These are phyloP conservation scores for Aspergillus melleus DNA, from an alignment of 2,329 filamentous ascomycete species.

Conservation along the genomic window DNA sequence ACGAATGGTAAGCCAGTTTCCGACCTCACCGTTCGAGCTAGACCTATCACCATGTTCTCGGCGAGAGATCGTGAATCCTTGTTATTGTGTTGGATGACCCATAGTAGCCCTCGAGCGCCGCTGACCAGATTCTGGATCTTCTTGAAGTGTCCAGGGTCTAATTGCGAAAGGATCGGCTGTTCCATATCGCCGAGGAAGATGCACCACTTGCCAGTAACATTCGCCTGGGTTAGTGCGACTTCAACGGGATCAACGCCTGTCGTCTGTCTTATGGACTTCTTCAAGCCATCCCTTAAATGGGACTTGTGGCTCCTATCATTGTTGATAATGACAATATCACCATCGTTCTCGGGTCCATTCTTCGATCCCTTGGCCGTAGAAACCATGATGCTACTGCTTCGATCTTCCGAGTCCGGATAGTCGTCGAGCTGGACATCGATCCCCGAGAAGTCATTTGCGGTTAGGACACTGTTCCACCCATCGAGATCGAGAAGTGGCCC, in stretches of 20 bases:
- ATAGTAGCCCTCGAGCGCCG: not conserved
- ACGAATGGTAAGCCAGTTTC: not conserved
- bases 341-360: not conserved
- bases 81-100: not conserved
- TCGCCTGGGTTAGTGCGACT: not conserved
- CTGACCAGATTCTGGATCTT: not conserved
- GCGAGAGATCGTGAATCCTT: not conserved
- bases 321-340: not conserved
- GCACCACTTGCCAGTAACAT: not conserved
- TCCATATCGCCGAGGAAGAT: not conserved
- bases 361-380: not conserved
- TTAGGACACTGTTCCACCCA: not conserved
- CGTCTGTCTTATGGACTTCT: not conserved
- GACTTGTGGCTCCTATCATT: not conserved
- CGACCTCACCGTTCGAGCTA: not conserved
- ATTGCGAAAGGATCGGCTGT: not conserved
- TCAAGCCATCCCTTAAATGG: not conserved
- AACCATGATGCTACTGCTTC: not conserved
- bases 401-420: not conserved
- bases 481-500: constrained; percentile 9
- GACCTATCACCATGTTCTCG: not conserved
- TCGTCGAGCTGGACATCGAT: not conserved
- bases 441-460: not conserved
- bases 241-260: not conserved
- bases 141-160: not conserved